Evolutionary conservation across 495 filamentous ascomycete genomes (phyloP).

Genomic region (Ramalina intermedia): DNA sequence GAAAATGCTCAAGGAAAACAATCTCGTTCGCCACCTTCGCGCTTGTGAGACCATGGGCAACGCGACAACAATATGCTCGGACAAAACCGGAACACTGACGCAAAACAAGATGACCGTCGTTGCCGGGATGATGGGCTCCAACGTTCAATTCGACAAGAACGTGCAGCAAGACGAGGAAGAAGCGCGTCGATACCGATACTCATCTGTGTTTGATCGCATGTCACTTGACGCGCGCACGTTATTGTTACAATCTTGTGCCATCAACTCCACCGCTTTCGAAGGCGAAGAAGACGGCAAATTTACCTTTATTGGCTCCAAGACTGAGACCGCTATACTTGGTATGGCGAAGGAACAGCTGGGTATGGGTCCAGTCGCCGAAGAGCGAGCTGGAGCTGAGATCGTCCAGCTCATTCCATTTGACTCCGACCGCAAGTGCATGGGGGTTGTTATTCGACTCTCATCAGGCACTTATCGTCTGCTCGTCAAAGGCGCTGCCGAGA

Average conservation of each 20-base stretch:
- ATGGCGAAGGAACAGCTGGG: conserved; percentile 47
- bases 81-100: conserved; percentile 59
- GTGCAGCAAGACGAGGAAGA: conserved; percentile 19
- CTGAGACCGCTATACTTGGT: conserved; percentile 51
- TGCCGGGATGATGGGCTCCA: conserved; percentile 43
- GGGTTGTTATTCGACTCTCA: conserved; percentile 42
- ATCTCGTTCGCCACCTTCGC: conserved; percentile 48
- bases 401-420: conserved; percentile 55
- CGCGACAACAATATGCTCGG: conserved; percentile 53
- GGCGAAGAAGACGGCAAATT: conserved; percentile 39
- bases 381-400: conserved; percentile 43
- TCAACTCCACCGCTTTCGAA: conserved; percentile 57
- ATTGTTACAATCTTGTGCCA: conserved; percentile 43
- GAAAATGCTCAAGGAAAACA: conserved; percentile 56
- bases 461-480: conserved; percentile 43
- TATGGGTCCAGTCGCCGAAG: conserved; percentile 42
- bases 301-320: conserved; percentile 55
- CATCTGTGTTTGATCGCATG: conserved; percentile 25
- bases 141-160: conserved; percentile 34
- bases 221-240: conserved; percentile 31
- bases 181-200: conserved; percentile 7
- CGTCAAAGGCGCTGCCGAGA: conserved; percentile 57
- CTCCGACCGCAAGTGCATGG: conserved; percentile 56
- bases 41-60: conserved; percentile 65
- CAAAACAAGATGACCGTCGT: conserved; percentile 62